phyloP scores from a whole-genome alignment of 257 asterid genomes.

The Nicotiana paniculata region DNA sequence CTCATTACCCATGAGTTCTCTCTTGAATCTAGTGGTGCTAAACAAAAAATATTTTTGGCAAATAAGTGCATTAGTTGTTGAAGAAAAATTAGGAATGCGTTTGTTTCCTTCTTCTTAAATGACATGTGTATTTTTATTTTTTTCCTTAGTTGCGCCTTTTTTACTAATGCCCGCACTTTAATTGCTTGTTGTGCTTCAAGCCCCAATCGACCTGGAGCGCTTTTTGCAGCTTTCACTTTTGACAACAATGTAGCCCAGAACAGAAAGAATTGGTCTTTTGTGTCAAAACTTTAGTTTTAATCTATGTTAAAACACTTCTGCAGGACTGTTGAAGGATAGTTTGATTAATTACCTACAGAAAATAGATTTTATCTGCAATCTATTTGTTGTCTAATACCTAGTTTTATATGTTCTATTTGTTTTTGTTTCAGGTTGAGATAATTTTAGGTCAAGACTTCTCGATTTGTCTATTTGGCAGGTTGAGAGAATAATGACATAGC shows the following conservation, averaged over 20 bases:
- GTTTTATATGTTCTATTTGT: background rate
- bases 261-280: background rate
- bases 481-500: conserved; percentile 4
- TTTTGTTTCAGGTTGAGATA: background rate
- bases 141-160: too few species aligned
- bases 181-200: too few species aligned
- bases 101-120: too few species aligned
- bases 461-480: background rate
- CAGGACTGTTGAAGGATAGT: background rate
- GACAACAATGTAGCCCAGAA: background rate
- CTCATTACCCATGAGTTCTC: too few species aligned
- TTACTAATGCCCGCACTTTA: too few species aligned
- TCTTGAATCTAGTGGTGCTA: too few species aligned
- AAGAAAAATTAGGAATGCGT: too few species aligned
- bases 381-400: background rate
- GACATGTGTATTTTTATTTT: too few species aligned
- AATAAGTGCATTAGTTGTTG: too few species aligned
- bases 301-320: background rate
- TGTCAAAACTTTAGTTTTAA: background rate
- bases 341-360: background rate
- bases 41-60: too few species aligned
- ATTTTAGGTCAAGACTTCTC: background rate
- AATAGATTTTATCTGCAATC: background rate
- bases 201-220: too few species aligned
- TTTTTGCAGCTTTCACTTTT: too few species aligned